A percentile compares a stretch with the other conserved stretches of the same genome.
Evolutionary conservation across 1,284 basidiomycete species (phyloP).

Genomic region (Ceraceosorus bombacis): DNA sequence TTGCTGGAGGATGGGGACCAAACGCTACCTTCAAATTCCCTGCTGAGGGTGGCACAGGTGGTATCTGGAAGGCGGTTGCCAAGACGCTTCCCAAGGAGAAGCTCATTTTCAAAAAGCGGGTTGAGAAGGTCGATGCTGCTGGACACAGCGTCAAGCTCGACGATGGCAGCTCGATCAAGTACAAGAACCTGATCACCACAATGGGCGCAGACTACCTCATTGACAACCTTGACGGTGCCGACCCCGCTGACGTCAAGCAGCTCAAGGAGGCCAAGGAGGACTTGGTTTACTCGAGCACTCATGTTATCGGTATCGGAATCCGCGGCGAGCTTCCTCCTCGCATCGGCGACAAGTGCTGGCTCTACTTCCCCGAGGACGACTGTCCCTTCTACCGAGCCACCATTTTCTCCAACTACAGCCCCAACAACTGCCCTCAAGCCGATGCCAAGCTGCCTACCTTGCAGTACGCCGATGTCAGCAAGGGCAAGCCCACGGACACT

Average conservation of each 20-base stretch:
- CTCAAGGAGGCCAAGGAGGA: conserved; percentile 49
- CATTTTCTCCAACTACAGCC: conserved; percentile 56
- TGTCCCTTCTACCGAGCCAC: conserved; percentile 56
- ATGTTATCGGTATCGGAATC: conserved; percentile 55
- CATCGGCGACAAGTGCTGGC: conserved; percentile 56
- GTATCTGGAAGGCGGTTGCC: conserved; percentile 56
- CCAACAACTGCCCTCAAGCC: conserved; percentile 52
- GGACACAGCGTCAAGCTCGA: conserved; percentile 50
- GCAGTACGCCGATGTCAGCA: conserved; percentile 52
- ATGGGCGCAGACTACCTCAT: conserved; percentile 52
- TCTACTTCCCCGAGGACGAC: conserved; percentile 53
- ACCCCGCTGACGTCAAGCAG: conserved; percentile 48
- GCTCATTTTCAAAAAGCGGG: conserved; percentile 50
- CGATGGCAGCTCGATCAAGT: conserved; percentile 51
- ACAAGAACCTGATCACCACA: conserved; percentile 53
- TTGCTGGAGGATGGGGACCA: conserved; percentile 55
- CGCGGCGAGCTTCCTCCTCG: conserved; percentile 52
- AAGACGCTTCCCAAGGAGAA: conserved; percentile 50
- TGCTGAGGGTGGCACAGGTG: conserved; percentile 54
- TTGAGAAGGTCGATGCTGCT: conserved; percentile 50
- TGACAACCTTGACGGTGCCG: conserved; percentile 44
- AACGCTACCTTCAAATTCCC: conserved; percentile 57
- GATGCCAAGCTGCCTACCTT: conserved; percentile 51
- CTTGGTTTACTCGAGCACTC: conserved; percentile 53
- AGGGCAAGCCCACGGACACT: conserved; percentile 45